Evolutionary conservation across 805 yeast genomes (phyloP).

Genomic region (Metschnikowia aberdeeniae): DNA sequence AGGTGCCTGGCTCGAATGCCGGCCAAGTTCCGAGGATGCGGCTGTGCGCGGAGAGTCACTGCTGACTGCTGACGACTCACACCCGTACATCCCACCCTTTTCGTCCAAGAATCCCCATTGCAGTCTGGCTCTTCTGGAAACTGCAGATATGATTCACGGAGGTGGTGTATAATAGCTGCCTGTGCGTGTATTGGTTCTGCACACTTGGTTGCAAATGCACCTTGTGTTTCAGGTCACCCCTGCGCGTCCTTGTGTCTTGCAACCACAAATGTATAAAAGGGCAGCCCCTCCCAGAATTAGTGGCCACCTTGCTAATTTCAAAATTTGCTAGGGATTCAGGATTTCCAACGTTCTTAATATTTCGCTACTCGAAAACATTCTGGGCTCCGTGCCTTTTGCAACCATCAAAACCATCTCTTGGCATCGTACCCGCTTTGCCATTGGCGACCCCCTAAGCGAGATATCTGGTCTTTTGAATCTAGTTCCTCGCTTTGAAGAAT

Average conservation of each 20-base stretch:
- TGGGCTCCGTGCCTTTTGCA: background rate
- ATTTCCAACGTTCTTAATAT: no score
- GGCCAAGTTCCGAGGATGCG: background rate
- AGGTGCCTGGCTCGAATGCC: background rate
- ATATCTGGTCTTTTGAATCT: no score
- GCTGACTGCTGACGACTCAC: constrained; percentile 1
- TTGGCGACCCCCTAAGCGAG: background rate
- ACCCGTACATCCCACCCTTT: background rate
- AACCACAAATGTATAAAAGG: background rate
- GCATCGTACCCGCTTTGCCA: background rate
- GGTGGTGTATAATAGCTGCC: no score
- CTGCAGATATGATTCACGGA: no score
- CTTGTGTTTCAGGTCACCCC: background rate
- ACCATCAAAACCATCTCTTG: background rate
- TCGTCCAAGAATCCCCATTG: background rate
- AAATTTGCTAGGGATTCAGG: background rate
- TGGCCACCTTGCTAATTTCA: background rate
- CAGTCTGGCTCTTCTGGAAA: background rate
- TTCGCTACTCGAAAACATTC: no score
- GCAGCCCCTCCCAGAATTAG: background rate
- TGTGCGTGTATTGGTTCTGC: no score
- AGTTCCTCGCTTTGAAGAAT: no score
- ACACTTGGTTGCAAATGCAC: background rate
- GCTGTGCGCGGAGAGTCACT: background rate
- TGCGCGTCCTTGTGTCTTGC: constrained; percentile 3